These are phyloP conservation scores for Lentinula sp. DNA, from an alignment of 768 basidiomycete species.

Conservation along the genomic window DNA sequence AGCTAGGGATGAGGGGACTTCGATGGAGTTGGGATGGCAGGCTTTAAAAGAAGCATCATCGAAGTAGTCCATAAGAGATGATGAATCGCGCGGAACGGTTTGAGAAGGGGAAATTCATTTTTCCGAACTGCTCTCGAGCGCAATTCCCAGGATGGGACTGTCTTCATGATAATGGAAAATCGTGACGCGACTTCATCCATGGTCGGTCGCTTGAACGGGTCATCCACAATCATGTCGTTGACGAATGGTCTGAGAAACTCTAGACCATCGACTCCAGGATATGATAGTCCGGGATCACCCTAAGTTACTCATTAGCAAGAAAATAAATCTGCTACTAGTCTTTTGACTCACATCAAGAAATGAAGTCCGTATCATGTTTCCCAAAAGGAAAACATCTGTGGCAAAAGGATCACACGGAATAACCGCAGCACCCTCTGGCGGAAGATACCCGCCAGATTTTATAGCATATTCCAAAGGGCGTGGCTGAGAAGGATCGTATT, in stretches of 20 bases:
- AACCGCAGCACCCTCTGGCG: constrained; percentile 25
- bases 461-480: constrained; percentile 24
- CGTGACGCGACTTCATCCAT: constrained; percentile 14
- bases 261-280: constrained; percentile 5
- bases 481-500: constrained; percentile 20
- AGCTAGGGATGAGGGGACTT: neutral
- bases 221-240: constrained; percentile 17
- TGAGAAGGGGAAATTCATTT: neutral
- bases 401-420: constrained; percentile 31
- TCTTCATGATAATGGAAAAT: neutral
- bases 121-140: neutral
- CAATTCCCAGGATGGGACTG: neutral
- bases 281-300: no score
- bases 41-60: neutral
- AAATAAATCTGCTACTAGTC: no score
- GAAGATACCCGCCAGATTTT: constrained; percentile 32
- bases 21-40: neutral
- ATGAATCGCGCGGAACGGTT: neutral
- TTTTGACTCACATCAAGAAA: no score
- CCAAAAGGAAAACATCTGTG: constrained; percentile 38
- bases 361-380: constrained; percentile 13
- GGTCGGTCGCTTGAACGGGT: constrained; percentile 12
- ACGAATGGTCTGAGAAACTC: constrained; percentile 13
- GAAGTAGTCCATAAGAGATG: neutral
- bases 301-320: no score